phyloP scores from a whole-genome alignment of 1,284 basidiomycete genomes.

The Cryptococcus sp. region DNA sequence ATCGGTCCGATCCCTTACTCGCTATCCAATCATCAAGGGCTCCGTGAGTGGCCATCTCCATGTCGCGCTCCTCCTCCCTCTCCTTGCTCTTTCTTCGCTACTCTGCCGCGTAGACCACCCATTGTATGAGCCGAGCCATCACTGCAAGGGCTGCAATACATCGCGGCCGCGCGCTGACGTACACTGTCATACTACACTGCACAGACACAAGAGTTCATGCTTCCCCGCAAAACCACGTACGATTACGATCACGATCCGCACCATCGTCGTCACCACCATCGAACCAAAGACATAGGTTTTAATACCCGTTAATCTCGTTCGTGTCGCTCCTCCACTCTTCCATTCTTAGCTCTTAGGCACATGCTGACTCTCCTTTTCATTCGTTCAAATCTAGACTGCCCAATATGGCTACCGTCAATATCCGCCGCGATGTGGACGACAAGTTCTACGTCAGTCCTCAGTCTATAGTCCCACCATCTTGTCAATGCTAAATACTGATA shows the following conservation, averaged over 20 bases:
- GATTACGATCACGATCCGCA: constrained; percentile 9
- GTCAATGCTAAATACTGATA: not conserved
- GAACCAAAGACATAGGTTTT: constrained; percentile 17
- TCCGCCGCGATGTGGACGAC: constrained; percentile 95
- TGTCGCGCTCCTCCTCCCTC: no score
- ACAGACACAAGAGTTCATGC: constrained; percentile 30
- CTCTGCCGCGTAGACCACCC: no score
- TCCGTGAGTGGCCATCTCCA: not conserved
- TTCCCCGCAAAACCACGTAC: constrained; percentile 16
- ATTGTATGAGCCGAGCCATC: no score
- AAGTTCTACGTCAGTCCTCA: constrained; percentile 57
- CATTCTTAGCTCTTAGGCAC: not conserved
- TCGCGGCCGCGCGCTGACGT: no score
- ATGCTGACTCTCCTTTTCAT: constrained; percentile 1
- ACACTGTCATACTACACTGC: no score
- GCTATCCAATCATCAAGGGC: not conserved
- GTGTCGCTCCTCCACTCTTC: not conserved
- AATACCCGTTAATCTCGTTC: constrained; percentile 16
- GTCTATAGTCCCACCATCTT: not conserved
- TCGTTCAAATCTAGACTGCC: constrained; percentile 4
- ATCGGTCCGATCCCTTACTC: not conserved
- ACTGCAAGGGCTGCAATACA: no score
- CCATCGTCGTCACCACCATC: constrained; percentile 10
- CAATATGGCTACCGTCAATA: constrained; percentile 91
- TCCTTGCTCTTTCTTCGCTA: no score